phyloP scores from a whole-genome alignment of 768 basidiomycete species.

The Panus rudis region DNA sequence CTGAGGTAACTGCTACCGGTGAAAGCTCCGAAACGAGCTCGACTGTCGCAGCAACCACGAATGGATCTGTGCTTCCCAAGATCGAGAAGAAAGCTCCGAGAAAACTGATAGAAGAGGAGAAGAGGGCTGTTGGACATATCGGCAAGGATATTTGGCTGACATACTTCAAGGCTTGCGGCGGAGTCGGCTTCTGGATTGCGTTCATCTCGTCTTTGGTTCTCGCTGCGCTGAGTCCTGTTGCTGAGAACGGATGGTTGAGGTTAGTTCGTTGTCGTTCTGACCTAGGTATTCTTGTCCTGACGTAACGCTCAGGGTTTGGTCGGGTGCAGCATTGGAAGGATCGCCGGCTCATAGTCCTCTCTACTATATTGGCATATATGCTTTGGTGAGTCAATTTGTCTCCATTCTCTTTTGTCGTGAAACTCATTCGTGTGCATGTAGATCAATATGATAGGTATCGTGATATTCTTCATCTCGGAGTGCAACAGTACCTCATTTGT shows the following conservation, averaged over 20 bases:
- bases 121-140: conserved; percentile 42
- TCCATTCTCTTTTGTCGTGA: not conserved
- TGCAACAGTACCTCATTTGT: conserved; percentile 9
- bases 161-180: conserved; percentile 37
- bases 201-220: conserved; percentile 29
- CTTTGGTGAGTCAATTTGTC: conserved; percentile 34
- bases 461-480: not conserved
- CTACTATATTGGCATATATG: conserved; percentile 71
- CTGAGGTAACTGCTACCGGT: conserved; percentile 17
- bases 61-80: conserved; percentile 10
- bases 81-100: conserved; percentile 53
- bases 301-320: conserved; percentile 29
- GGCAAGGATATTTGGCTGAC: conserved; percentile 37
- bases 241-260: conserved; percentile 43
- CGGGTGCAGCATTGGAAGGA: conserved; percentile 23
- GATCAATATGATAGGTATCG: conserved; percentile 32
- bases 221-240: conserved; percentile 36
- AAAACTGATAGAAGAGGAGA: conserved; percentile 72
- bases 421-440: conserved; percentile 24
- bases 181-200: conserved; percentile 30
- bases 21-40: conserved; percentile 37
- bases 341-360: conserved; percentile 21
- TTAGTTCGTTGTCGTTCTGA: conserved; percentile 14
- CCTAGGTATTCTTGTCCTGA: conserved; percentile 14
- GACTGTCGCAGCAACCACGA: conserved; percentile 29